Base-by-base conservation (phyloP, 306 rosid genomes). In the Cucumis hystrix region DNA sequence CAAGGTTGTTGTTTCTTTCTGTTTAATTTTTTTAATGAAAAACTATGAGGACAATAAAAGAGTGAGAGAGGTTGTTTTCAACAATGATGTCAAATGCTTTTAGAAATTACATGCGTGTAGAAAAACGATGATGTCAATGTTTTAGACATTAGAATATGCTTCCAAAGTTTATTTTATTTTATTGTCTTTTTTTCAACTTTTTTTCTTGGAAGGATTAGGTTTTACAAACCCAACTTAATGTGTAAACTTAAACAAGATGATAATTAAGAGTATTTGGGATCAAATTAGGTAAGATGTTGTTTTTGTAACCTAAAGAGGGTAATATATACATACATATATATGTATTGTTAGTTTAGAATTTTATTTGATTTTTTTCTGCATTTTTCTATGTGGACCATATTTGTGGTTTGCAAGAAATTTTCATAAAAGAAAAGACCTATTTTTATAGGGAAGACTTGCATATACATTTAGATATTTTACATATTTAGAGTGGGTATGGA, bases 81-180 rank as follows among this genome's bases (percentile, higher is more conserved):
- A 67, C 74, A 6, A 41, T 41, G 74, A 67, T 67, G 17, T 65
- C 72, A 65, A 45, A 65, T 37, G 51, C 30, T 37, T 37, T 65
- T 39, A 37, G 14, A 39, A 37, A 65, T 65, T 65, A 65, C 25
- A 65, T 65, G 52, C 72, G 72, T 65, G 30, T 65, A 16, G 49
- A 65, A 65, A 65, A 37, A 39, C 72, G 72, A 65, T 65, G 72
- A 65, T 65, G 74, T 67, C 74, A 67, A 67, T 67, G 74, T 67
- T 67, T 67, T 67, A 67, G 54, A 67, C 54, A 41, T 40, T 41
- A 67, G 55, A 67, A 67, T 67, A 67, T 67, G 74, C 74, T 67
- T 20, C 0, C 0, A 18, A 23, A 41, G 18, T 18, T 39, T 18
- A 6, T 10, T 18, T 66, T 66, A 9, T 40, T 66, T 66, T 61